Percentiles rank a stretch among this genome's conserved stretches.
Evolutionary conservation across 148 eudicot genomes (phyloP).

Genomic region (Pharnaceum exiguum): DNA sequence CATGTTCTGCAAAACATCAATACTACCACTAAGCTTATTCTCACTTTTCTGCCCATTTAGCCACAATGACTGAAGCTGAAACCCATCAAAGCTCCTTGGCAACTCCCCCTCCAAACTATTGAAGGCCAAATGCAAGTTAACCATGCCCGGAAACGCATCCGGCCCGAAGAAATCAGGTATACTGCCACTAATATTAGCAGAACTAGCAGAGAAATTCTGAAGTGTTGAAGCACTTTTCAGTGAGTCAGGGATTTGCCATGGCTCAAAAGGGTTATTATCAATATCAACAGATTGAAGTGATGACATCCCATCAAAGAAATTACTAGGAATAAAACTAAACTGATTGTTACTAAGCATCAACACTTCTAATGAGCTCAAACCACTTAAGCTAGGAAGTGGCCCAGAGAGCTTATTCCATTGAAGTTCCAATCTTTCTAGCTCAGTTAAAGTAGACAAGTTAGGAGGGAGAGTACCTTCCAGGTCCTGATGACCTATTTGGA

Average conservation of each 20-base stretch:
- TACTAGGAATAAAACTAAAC: slow-evolving; percentile 54
- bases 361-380: slow-evolving; percentile 58
- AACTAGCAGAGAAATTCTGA: slow-evolving; percentile 79
- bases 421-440: slow-evolving; percentile 71
- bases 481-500: slow-evolving; percentile 78
- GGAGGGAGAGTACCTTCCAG: slow-evolving; percentile 77
- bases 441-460: slow-evolving; percentile 38
- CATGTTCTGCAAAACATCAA: slow-evolving; percentile 85
- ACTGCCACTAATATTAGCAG: slow-evolving; percentile 57
- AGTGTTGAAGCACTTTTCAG: slow-evolving; percentile 51
- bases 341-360: slow-evolving; percentile 65
- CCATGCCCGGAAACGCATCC: slow-evolving; percentile 64
- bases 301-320: slow-evolving; percentile 64
- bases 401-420: slow-evolving; percentile 84
- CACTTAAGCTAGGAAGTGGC: slow-evolving; percentile 56
- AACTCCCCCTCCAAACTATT: slow-evolving; percentile 70
- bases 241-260: slow-evolving; percentile 66
- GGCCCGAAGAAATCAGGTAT: slow-evolving; percentile 74
- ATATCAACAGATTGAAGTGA: slow-evolving; percentile 73
- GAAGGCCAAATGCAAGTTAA: slow-evolving; percentile 65
- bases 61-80: slow-evolving; percentile 81
- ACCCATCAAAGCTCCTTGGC: slow-evolving; percentile 66
- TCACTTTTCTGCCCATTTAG: slow-evolving; percentile 75
- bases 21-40: slow-evolving; percentile 49
- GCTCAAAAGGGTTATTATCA: slow-evolving; percentile 65